A percentile compares a stretch with the other conserved stretches of the same genome.
These are phyloP conservation scores for Diaporthe aspalathi DNA, from an alignment of 2,329 filamentous ascomycete species.

Conservation along the genomic window DNA sequence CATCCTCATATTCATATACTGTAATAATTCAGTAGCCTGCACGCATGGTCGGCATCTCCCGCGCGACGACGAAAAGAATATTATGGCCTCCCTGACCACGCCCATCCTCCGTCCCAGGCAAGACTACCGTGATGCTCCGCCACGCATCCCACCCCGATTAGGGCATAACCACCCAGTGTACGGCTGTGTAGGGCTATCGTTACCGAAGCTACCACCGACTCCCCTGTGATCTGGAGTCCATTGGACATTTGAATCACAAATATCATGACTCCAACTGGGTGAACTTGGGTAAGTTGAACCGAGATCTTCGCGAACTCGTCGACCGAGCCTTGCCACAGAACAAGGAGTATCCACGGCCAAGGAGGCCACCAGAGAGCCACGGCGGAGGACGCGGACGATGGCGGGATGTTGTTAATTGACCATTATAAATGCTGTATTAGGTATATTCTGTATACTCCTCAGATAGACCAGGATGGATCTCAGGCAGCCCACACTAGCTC, in stretches of 20 bases:
- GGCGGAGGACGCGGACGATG: neutral
- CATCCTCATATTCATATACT: too few species aligned
- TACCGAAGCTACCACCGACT: neutral
- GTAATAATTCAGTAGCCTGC: too few species aligned
- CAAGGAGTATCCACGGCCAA: neutral
- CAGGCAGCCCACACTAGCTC: neutral
- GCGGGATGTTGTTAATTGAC: neutral
- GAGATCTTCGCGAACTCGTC: too few species aligned
- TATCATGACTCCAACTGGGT: too few species aligned
- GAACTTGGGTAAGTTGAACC: too few species aligned
- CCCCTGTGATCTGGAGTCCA: neutral
- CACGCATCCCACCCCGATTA: too few species aligned
- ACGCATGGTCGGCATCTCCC: too few species aligned
- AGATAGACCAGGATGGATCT: neutral
- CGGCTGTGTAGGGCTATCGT: neutral
- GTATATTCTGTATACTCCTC: neutral
- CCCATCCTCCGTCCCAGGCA: too few species aligned
- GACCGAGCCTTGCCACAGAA: neutral
- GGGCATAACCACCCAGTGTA: neutral
- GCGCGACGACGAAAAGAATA: too few species aligned
- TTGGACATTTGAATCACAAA: too few species aligned
- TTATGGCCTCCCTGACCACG: neutral
- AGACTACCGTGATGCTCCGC: too few species aligned
- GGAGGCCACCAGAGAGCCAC: neutral
- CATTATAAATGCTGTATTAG: neutral